Percentiles rank a stretch among this genome's conserved stretches.
Evolutionary conservation across 495 filamentous ascomycete genomes (phyloP).

Genomic region (Tetracladium setigerum): DNA sequence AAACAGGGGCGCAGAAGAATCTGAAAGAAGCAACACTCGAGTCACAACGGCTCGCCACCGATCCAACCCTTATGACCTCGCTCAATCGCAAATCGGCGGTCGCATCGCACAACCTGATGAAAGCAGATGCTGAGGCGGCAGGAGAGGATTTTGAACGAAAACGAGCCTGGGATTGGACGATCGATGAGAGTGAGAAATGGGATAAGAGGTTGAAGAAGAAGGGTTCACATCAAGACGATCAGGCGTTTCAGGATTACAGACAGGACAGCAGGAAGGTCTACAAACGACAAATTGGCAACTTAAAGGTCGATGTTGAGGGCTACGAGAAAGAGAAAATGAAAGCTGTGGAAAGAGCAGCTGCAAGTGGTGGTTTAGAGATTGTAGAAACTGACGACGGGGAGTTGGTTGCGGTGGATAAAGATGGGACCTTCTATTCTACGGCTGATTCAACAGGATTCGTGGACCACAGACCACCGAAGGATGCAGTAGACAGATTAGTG

Average conservation of each 20-base stretch:
- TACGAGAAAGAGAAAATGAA: slow-evolving; percentile 83
- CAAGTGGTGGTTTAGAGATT: slow-evolving; percentile 74
- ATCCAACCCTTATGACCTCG: slow-evolving; percentile 63
- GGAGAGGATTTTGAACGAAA: slow-evolving; percentile 96
- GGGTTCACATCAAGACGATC: slow-evolving; percentile 70
- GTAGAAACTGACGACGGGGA: slow-evolving; percentile 93
- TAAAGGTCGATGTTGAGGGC: slow-evolving; percentile 61
- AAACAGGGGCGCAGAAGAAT: slow-evolving; percentile 69
- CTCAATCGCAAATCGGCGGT: slow-evolving; percentile 75
- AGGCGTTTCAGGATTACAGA: slow-evolving; percentile 84
- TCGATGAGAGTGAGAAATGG: slow-evolving; percentile 90
- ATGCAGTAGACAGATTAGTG: slow-evolving; percentile 84
- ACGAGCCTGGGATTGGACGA: slow-evolving; percentile 96
- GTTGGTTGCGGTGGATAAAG: slow-evolving; percentile 85
- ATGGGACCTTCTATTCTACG: slow-evolving; percentile 83
- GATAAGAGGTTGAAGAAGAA: slow-evolving; percentile 85
- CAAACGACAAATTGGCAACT: slow-evolving; percentile 75
- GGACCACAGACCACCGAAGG: slow-evolving; percentile 81
- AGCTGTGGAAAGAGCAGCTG: slow-evolving; percentile 75
- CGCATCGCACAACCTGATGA: slow-evolving; percentile 86
- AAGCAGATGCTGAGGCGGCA: slow-evolving; percentile 75
- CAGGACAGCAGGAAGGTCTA: slow-evolving; percentile 87
- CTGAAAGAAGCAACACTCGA: slow-evolving; percentile 78
- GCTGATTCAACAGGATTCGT: slow-evolving; percentile 74
- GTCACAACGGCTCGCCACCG: slow-evolving; percentile 68